Base-by-base conservation (phyloP, 1,139 yeast genomes). In the Scheffersomyces illinoinensis region DNA sequence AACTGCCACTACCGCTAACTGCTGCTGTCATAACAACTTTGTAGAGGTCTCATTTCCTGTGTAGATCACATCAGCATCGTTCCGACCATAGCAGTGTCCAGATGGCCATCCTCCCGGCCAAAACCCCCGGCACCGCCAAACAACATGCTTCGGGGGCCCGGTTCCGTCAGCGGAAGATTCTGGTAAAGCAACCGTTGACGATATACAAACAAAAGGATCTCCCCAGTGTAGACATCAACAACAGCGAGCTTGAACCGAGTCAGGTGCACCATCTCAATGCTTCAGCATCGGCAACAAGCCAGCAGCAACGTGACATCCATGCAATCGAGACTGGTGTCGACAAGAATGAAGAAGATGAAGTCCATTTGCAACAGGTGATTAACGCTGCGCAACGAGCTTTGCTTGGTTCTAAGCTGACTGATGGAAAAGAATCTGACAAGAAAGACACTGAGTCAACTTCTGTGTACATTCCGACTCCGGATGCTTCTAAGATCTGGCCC, bases 251-350 rank as follows among this genome's bases (percentile, higher is more conserved):
- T 57, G 85, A 81, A 62, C 84, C 82, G 17, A 75, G 80, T 61
- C 84, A 80, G 60, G 72, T 81, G 24, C 77, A 79, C 64, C 84
- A 81, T 65, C 68, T 81, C 48, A 77, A 70, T 62, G 65, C 66
- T 54, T 62, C 64, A 54, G 69, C 68, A 64, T 85, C 85, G 61
- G 67, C 54, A 19, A 60, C 59, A 20, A 88, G 86, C 57, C 89
- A 86, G 61, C 86, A 84, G 67, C 97, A 91, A 70, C 85, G 98
- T 57, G 98, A 93, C 64, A 76, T 91, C 39, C 93, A 92, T 68
- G 92, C 92, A 60, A 86, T 95, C 54, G 99, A 95, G 68, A 95
- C 99, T 6, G 99, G 99, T 74, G 99, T 95, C 55, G 99, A 95
- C 72, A 95, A 96, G 72, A 93, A 92, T 66, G 99, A 95, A 74